Conservation (phyloP, 2,329 filamentous ascomycete genomes). For the Colletotrichum plurivorum region DNA sequence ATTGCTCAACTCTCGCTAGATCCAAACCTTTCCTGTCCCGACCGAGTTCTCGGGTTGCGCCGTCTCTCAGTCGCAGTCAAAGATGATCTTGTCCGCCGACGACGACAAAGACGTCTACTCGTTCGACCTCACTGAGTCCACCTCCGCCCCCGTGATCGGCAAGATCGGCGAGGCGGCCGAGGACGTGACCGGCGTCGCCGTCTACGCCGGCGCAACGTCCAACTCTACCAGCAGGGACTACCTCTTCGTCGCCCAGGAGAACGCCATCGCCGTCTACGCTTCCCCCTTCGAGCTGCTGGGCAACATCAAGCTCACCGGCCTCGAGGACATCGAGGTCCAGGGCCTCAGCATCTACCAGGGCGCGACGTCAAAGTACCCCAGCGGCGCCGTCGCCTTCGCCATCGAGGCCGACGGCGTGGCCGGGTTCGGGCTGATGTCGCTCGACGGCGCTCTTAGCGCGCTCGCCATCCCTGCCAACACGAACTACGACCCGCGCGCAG, state of each 20-base stretch:
- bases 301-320: slow-evolving; percentile 52
- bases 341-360: slow-evolving; percentile 59
- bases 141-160: slow-evolving; percentile 51
- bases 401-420: slow-evolving; percentile 55
- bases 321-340: slow-evolving; percentile 58
- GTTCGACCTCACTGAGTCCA: slow-evolving; percentile 57
- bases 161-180: slow-evolving; percentile 52
- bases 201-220: slow-evolving; percentile 52
- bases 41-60: slow-evolving; percentile 61
- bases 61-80: slow-evolving; percentile 51
- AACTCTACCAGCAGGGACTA: slow-evolving; percentile 50
- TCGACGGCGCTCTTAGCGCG: slow-evolving; percentile 50
- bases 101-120: slow-evolving; percentile 54
- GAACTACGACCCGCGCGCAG: slow-evolving; percentile 52
- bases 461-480: slow-evolving; percentile 54
- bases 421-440: slow-evolving; percentile 56
- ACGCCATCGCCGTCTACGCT: slow-evolving; percentile 56
- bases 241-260: slow-evolving; percentile 56
- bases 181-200: slow-evolving; percentile 57
- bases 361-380: slow-evolving; percentile 50
- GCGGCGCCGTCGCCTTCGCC: slow-evolving; percentile 57
- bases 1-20: slow-evolving; percentile 41
- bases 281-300: slow-evolving; percentile 52
- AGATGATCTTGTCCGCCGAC: slow-evolving; percentile 57
- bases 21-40: slow-evolving; percentile 58